A percentile compares a stretch with the other conserved stretches of the same genome.
Conservation (phyloP, 768 basidiomycete genomes). For the Sporobolomyces pararoseus region DNA sequence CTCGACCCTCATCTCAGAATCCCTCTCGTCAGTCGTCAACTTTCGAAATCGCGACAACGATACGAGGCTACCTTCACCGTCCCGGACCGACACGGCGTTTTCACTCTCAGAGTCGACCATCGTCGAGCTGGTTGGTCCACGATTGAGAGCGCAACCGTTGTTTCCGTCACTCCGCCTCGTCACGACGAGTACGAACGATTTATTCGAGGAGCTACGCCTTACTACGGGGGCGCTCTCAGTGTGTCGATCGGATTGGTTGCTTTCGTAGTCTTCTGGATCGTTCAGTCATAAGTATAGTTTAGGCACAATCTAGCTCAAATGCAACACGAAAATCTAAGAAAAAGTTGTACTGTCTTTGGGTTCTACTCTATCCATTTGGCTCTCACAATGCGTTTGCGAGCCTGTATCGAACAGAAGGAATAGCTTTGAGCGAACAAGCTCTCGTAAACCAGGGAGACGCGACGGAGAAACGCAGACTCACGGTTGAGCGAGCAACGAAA, state of each 20-base stretch:
- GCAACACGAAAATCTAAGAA: too few species aligned
- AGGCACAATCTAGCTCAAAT: too few species aligned
- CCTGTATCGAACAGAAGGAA: conserved; percentile 1
- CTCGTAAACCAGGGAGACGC: too few species aligned
- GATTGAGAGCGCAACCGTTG: conserved; percentile 67
- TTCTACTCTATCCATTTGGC: conserved; percentile 6
- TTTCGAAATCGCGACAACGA: conserved; percentile 49
- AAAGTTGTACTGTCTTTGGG: too few species aligned
- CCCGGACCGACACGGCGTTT: conserved; percentile 95
- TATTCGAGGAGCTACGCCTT: conserved; percentile 92
- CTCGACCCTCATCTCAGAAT: conserved; percentile 93
- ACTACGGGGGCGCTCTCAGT: conserved; percentile 85
- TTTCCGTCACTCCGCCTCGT: conserved; percentile 83
- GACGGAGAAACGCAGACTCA: too few species aligned
- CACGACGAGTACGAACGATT: conserved; percentile 96
- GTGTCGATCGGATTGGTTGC: conserved; percentile 78
- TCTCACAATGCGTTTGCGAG: background rate
- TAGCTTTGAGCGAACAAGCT: too few species aligned
- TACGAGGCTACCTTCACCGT: conserved; percentile 68
- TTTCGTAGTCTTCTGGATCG: conserved; percentile 79
- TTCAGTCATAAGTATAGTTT: conserved; percentile 7
- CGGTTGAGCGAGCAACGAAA: background rate
- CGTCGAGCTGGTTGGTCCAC: conserved; percentile 83
- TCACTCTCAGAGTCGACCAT: conserved; percentile 90
- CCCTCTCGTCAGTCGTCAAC: conserved; percentile 69